Base-by-base conservation (phyloP, 179 eudicot genomes). In the Kewa caespitosa region DNA sequence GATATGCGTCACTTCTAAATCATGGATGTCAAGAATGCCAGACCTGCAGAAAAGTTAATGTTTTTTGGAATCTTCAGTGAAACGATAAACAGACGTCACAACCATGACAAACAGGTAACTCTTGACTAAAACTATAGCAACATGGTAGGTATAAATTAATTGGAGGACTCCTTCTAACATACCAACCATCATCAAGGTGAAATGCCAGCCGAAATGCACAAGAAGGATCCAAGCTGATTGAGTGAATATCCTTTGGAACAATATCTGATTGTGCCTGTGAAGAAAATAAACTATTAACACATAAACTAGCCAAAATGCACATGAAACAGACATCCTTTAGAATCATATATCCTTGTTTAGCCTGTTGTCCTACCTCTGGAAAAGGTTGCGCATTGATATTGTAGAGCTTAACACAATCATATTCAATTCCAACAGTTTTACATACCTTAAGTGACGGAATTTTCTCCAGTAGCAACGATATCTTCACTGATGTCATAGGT, bases 141-240 rank as follows among this genome's bases (percentile, higher is more conserved):
- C 1, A 6, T 38, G 42, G 12, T 8, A 34, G 38, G 67, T n/a
- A 66, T 37, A 46, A 43, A 70, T 65, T 39, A 63, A 12, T 65
- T 28, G 30, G 20, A 39, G 55, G 54, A 68, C 65, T 65, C 41
- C 15, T 20, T 39, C 25, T 63, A 75, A 74, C 76, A 67, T 89
- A 95, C 99, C 97, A 95, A 67, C 99, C 97, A 89, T 93, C 97
- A 78, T 91, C 97, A 63, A 92, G 95, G 86, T 95, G 97, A 79
- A 95, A 95, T 43, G 97, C 97, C 85, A 95, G 72, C 61, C 92
- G 94, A 81, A 79, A 70, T 22, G 88, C 84, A 80, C 90, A 85
- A 38, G 90, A 83, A 75, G 99, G 97, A 84, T 95, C 88, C 75
- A 90, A 75, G 72, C 80, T 81, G 74, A 95, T 93, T 10, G 99